Evolutionary conservation across 768 basidiomycete species (phyloP), one percentile per base, ranked within the genome.

Genomic region (Pleurotus citrinopileatus): DNA sequence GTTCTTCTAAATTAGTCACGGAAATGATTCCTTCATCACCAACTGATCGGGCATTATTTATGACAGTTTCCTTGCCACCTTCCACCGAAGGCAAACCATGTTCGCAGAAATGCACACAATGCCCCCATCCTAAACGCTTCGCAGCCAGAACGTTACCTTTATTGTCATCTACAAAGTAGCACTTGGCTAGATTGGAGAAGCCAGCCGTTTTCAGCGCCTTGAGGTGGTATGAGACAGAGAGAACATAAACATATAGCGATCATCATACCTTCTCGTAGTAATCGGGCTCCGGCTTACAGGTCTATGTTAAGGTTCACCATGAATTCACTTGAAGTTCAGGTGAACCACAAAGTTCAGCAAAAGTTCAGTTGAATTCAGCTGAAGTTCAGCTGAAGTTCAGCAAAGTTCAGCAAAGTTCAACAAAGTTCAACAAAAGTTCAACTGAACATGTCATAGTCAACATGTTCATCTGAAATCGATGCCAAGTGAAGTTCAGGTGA

Each of bases 161-260:
- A 60, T 78, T 92, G 65, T 94, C 91, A 60, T 94, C 91, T 25
- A 94, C 67, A 62, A 94, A 94, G 58, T 84, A 83, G 59, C 86
- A 90, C 63, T 82, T 87, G 9, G 79, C 75, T 1, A 86, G 80
- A 68, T 92, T 86, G 0, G 71, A 70, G 12, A 89, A 63, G 4
- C 74, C 70, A 4, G 88, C 89, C 55, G 75, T 70, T 52, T 67
- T 67, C 75, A 93, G 75, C 3, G 91, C 91, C 87, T 91, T 27
- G 44, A 20, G 28, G 32, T 53, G 59, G 54, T 47, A 53, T 29
- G 20, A 27, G 28, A 32, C 36, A 22, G 25, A 27, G 5, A 29
- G 22, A 25, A 13, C 32, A 19, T 15, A 46, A 40, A 56, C 43
- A 6, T 13, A n/a, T 3, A 20, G 20, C 6, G 12, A 26, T 7